phyloP scores from a whole-genome alignment of 192 early-diverging fungal genomes.

The Nowakowskiella sp. region DNA sequence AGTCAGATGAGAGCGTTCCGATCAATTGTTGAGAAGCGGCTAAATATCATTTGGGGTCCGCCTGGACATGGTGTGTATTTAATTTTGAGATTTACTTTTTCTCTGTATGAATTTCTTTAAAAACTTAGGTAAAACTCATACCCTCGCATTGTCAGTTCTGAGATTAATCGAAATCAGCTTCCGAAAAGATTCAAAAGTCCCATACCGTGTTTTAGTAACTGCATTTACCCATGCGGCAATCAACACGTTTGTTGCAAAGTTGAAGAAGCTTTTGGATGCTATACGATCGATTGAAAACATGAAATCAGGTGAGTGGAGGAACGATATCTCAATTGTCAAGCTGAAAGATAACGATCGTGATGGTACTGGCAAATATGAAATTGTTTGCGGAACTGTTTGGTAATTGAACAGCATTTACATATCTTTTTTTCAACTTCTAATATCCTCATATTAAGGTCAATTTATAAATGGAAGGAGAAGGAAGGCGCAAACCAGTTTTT shows the following conservation, averaged over 20 bases:
- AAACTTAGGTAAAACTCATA: slow-evolving; percentile 34
- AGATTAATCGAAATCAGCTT: slow-evolving; percentile 26
- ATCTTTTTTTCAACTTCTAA: no score
- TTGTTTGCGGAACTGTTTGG: slow-evolving; percentile 29
- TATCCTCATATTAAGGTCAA: not conserved
- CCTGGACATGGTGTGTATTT: slow-evolving; percentile 39
- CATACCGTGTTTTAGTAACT: slow-evolving; percentile 23
- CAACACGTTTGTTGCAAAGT: slow-evolving; percentile 17
- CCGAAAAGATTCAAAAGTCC: not conserved
- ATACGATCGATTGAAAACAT: slow-evolving; percentile 1
- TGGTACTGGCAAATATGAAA: not conserved
- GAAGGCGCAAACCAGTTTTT: no score
- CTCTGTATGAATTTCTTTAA: no score
- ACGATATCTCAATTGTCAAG: slow-evolving; percentile 5
- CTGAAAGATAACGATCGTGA: slow-evolving; percentile 2
- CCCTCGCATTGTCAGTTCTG: slow-evolving; percentile 21
- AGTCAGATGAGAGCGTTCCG: slow-evolving; percentile 21
- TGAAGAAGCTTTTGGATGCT: slow-evolving; percentile 7
- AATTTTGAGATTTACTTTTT: not conserved
- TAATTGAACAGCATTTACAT: slow-evolving; percentile 13
- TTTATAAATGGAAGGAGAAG: not conserved
- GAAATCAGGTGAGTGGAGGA: slow-evolving; percentile 10
- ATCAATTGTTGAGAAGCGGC: slow-evolving; percentile 6
- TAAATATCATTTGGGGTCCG: slow-evolving; percentile 28
- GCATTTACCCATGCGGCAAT: slow-evolving; percentile 26